A percentile compares a stretch with the other conserved stretches of the same genome.
Evolutionary conservation across 345 rosid species (phyloP).

Genomic region (Aquilaria yunnanensis): DNA sequence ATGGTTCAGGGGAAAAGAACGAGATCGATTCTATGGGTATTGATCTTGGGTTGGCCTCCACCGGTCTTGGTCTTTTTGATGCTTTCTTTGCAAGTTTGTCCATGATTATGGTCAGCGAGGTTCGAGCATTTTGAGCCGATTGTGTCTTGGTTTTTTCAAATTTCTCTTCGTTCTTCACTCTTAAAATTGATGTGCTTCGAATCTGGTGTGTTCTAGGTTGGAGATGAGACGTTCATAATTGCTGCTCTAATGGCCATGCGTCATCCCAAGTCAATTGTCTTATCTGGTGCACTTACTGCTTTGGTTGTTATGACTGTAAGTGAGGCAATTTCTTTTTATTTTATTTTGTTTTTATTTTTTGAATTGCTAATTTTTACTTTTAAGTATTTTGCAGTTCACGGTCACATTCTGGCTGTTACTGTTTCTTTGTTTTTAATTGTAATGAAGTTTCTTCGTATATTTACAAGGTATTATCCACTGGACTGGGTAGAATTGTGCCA

Average conservation of each 20-base stretch:
- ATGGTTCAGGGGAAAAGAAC: conserved; percentile 21
- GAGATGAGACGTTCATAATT: conserved; percentile 98
- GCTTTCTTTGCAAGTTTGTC: conserved; percentile 91
- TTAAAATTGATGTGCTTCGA: background rate
- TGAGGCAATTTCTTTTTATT: conserved; percentile 2
- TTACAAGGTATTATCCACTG: conserved; percentile 91
- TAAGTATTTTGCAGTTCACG: background rate
- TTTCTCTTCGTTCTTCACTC: background rate
- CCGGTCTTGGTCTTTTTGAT: conserved; percentile 86
- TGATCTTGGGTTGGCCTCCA: conserved; percentile 39
- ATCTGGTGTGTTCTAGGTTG: conserved; percentile 48
- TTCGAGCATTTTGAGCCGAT: conserved; percentile 19
- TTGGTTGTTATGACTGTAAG: conserved; percentile 97
- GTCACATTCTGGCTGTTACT: conserved; percentile 7
- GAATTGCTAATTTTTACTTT: background rate
- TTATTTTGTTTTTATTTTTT: background rate
- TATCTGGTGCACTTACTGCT: conserved; percentile 92
- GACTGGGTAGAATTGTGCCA: conserved; percentile 98
- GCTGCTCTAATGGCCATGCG: conserved; percentile 99
- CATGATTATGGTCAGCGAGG: conserved; percentile 97
- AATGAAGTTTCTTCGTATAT: conserved; percentile 15
- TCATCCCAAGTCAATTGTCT: conserved; percentile 87
- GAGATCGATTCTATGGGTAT: conserved; percentile 32
- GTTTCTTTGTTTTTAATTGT: conserved; percentile 7
- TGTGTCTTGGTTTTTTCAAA: background rate